phyloP scores from a whole-genome alignment of 192 early-diverging fungal species.

The Coemansia sp. region DNA sequence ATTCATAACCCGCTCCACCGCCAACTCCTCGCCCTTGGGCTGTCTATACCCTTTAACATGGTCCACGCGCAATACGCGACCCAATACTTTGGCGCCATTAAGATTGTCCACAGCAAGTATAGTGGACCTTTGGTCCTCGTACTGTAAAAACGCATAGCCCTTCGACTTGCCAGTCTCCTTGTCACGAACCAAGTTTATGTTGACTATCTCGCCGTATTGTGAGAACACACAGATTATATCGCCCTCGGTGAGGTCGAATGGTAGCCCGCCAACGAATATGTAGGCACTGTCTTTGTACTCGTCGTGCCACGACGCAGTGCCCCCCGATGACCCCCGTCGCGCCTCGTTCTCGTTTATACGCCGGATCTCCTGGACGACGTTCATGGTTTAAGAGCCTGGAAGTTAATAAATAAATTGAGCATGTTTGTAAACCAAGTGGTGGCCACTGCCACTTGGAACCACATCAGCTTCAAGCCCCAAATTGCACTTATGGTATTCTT shows the following conservation, averaged over 20 bases:
- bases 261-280: conserved; percentile 85
- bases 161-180: conserved; percentile 84
- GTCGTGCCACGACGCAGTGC: conserved; percentile 82
- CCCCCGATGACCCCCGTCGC: conserved; percentile 27
- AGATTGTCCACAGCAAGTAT: conserved; percentile 95
- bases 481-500: conserved; percentile 4
- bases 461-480: not conserved
- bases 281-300: conserved; percentile 91
- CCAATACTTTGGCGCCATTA: conserved; percentile 69
- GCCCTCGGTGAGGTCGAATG: conserved; percentile 87
- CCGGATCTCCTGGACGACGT: conserved; percentile 85
- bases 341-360: conserved; percentile 78
- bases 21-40: conserved; percentile 57
- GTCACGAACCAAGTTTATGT: conserved; percentile 87
- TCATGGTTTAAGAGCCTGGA: conserved; percentile 35
- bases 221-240: conserved; percentile 94
- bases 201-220: conserved; percentile 90
- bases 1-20: conserved; percentile 54
- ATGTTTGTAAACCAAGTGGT: not conserved
- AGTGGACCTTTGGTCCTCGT: conserved; percentile 91
- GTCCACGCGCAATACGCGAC: conserved; percentile 74
- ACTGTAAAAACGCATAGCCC: conserved; percentile 89
- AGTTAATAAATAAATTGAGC: not conserved
- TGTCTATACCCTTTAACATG: conserved; percentile 71
- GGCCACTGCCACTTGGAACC: not conserved